Evolutionary conservation across 2,329 filamentous ascomycete species (phyloP).

Genomic region (Pestalotiopsis sp.): DNA sequence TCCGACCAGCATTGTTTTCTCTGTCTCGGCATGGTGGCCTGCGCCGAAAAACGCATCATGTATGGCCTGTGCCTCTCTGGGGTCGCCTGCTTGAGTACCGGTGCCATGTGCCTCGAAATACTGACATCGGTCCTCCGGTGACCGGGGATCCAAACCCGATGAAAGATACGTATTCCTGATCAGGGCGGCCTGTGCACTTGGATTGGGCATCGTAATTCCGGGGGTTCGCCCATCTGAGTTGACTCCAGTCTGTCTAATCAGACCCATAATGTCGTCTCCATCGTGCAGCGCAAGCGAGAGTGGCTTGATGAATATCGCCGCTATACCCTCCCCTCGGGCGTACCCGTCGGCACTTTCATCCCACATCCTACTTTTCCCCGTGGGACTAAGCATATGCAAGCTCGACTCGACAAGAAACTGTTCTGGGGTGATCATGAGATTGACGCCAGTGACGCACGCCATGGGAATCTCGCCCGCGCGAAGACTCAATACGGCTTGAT

Average conservation of each 20-base stretch:
- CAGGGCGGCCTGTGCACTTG: conserved; percentile 43
- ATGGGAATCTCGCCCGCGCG: conserved; percentile 40
- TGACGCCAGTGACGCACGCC: conserved; percentile 46
- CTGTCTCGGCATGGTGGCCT: not conserved
- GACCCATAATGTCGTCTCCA: conserved; percentile 45
- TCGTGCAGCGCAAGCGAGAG: conserved; percentile 52
- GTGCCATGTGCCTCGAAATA: conserved; percentile 52
- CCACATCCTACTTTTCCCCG: conserved; percentile 49
- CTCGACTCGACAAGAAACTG: conserved; percentile 45
- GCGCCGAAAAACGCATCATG: conserved; percentile 39
- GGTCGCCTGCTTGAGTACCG: conserved; percentile 41
- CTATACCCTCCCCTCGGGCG: conserved; percentile 58
- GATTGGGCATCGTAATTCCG: conserved; percentile 59
- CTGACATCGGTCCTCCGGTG: conserved; percentile 39
- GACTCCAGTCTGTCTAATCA: conserved; percentile 50
- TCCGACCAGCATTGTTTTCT: conserved; percentile 37
- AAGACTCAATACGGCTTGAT: conserved; percentile 41
- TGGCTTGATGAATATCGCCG: conserved; percentile 53
- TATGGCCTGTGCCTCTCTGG: conserved; percentile 47
- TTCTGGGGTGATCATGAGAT: conserved; percentile 45
- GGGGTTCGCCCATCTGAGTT: conserved; percentile 53
- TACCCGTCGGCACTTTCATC: conserved; percentile 58
- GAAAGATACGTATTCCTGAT: conserved; percentile 47
- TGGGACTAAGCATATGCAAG: conserved; percentile 46
- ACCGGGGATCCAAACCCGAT: conserved; percentile 40